Conservation (phyloP, 208 protist species). For the Trypanosomatidae sp. region DNA sequence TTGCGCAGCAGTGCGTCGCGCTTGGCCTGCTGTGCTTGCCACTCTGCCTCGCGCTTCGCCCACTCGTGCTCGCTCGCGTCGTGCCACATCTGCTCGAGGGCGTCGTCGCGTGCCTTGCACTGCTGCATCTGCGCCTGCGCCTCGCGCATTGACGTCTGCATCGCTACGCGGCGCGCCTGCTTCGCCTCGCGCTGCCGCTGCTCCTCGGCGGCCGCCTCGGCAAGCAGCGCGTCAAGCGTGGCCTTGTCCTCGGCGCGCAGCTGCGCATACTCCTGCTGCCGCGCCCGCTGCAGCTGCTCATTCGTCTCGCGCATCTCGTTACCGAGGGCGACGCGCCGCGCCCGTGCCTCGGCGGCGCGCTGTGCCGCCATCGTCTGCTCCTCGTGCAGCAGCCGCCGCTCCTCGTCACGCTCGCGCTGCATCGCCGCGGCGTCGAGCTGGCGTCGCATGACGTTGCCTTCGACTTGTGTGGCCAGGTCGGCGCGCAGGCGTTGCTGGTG, state of each 20-base stretch:
- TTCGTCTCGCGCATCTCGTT: slow-evolving; percentile 58
- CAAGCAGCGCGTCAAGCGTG: slow-evolving; percentile 43
- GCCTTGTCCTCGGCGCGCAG: slow-evolving; percentile 50
- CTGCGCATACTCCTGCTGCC: slow-evolving; percentile 63
- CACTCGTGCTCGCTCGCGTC: slow-evolving; percentile 71
- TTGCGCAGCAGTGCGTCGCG: slow-evolving; percentile 48
- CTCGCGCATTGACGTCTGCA: slow-evolving; percentile 29
- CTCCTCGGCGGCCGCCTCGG: slow-evolving; percentile 37
- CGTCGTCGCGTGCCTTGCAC: slow-evolving; percentile 24
- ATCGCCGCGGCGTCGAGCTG: slow-evolving; percentile 15
- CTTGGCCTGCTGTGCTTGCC: slow-evolving; percentile 41
- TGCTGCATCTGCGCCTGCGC: slow-evolving; percentile 32
- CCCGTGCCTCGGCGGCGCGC: slow-evolving; percentile 12
- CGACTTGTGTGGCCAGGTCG: slow-evolving; percentile 63
- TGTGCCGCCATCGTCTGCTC: slow-evolving; percentile 38
- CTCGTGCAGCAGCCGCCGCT: slow-evolving; percentile 54
- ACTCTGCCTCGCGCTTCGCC: slow-evolving; percentile 64
- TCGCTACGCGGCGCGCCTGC: slow-evolving; percentile 11
- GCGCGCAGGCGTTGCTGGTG: slow-evolving; percentile 18
- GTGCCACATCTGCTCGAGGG: slow-evolving; percentile 64
- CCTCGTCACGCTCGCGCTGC: slow-evolving; percentile 35
- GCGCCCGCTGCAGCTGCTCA: slow-evolving; percentile 44
- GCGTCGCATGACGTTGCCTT: slow-evolving; percentile 40
- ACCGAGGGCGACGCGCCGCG: slow-evolving; percentile 7
- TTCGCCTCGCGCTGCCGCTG: slow-evolving; percentile 15